Conservation (phyloP, 257 asterid genomes). For the Avicennia marina region DNA sequence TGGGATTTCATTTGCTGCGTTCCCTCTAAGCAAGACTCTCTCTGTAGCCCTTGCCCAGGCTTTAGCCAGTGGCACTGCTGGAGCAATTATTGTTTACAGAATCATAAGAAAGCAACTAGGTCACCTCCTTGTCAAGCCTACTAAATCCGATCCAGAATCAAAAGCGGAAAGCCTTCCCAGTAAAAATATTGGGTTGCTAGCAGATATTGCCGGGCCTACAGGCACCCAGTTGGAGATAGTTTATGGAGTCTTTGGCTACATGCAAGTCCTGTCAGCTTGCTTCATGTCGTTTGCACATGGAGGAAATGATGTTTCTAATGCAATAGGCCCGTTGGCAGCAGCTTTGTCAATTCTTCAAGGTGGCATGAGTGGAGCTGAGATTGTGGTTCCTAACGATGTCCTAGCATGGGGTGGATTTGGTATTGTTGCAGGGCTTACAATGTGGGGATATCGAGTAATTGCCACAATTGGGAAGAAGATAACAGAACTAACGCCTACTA, state of each 20-base stretch:
- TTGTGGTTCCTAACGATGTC: constrained; percentile 73
- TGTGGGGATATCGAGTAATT: constrained; percentile 91
- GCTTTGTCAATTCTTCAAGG: constrained; percentile 84
- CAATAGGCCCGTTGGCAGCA: constrained; percentile 91
- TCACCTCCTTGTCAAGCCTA: constrained; percentile 63
- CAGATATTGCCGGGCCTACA: constrained; percentile 88
- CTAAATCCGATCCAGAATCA: constrained; percentile 26
- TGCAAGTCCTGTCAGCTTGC: constrained; percentile 96
- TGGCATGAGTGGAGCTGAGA: constrained; percentile 51
- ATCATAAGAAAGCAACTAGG: constrained; percentile 74
- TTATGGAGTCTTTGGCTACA: constrained; percentile 87
- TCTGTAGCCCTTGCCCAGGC: constrained; percentile 57
- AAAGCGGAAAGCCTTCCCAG: constrained; percentile 29
- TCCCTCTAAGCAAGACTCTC: constrained; percentile 64
- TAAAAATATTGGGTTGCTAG: constrained; percentile 56
- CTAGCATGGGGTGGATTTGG: constrained; percentile 99
- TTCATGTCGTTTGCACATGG: constrained; percentile 99
- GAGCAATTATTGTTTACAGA: constrained; percentile 56
- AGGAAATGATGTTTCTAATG: constrained; percentile 95
- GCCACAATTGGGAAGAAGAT: constrained; percentile 94
- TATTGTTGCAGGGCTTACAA: constrained; percentile 79
- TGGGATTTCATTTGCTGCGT: constrained; percentile 70
- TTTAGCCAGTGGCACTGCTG: constrained; percentile 56
- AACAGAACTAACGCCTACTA: constrained; percentile 82
- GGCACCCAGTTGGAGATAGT: constrained; percentile 86